Evolutionary conservation across 2,329 filamentous ascomycete genomes (phyloP).

Genomic region (Coniella lustricola): DNA sequence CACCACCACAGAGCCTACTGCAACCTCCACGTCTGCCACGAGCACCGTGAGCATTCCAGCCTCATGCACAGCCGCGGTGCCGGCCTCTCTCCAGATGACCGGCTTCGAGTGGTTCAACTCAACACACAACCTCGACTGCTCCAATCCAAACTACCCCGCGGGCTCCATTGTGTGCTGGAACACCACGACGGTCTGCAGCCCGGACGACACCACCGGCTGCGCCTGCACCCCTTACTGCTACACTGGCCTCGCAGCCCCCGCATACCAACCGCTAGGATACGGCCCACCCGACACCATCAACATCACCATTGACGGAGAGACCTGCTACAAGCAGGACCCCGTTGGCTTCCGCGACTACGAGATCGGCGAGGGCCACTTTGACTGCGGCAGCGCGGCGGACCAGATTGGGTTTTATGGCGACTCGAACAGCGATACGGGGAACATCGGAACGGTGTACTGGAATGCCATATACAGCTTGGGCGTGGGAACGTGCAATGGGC

Average conservation of each 20-base stretch:
- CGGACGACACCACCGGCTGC: background rate
- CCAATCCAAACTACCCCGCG: slow-evolving; percentile 4
- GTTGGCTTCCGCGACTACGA: background rate
- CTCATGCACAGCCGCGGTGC: background rate
- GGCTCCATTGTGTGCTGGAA: slow-evolving; percentile 8
- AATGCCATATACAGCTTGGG: background rate
- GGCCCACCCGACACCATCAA: slow-evolving; percentile 7
- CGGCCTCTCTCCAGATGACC: slow-evolving; percentile 1
- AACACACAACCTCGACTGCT: slow-evolving; percentile 11
- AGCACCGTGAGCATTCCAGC: slow-evolving; percentile 1
- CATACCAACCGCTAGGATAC: slow-evolving; percentile 8
- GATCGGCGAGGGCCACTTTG: slow-evolving; percentile 7
- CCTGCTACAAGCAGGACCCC: slow-evolving; percentile 1
- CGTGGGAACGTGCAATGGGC: background rate
- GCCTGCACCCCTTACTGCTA: slow-evolving; percentile 6
- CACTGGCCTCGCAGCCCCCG: slow-evolving; percentile 1
- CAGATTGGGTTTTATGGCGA: slow-evolving; percentile 6
- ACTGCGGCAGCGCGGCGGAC: slow-evolving; percentile 4
- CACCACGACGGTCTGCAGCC: background rate
- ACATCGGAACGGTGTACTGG: background rate
- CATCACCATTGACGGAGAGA: slow-evolving; percentile 1
- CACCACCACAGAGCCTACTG: background rate
- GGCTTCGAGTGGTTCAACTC: slow-evolving; percentile 11
- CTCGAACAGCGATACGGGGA: slow-evolving; percentile 4
- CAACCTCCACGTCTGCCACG: background rate